Base-by-base conservation (phyloP, 208 protist genomes). In the Leishmania aethiopica region DNA sequence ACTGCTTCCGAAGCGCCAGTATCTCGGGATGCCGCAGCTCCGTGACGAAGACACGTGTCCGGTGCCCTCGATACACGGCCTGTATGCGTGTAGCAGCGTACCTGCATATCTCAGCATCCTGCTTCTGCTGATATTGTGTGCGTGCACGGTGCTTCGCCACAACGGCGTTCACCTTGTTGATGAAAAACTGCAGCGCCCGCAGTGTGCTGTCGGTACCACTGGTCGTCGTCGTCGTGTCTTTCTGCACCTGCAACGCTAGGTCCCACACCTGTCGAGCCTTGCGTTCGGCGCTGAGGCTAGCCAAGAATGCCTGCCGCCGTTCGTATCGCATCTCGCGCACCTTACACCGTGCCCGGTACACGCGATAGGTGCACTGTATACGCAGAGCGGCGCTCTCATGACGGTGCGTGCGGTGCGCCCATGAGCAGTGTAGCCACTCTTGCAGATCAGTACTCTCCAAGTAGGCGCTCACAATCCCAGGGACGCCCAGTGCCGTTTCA, bases 351-450 rank as follows among this genome's bases (percentile, higher is more conserved):
- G 95, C 90, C 13, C 83, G 47, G 81, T 95, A 91, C 19, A 76
- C 81, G 8, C 95, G 92, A 79, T 91, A 98, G 2, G 93, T 92
- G 53, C 91, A 89, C 77, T 96, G 93, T 79, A 98, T 96, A 32
- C 77, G 79, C 13, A 97, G 81, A 28, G 95, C 95, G 13, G 95
- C 95, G 60, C 89, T 90, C 80, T 98, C 95, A 80, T 98, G 95
- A 8, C 88, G 86, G 76, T 96, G 91, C 1, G 92, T 96, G 88
- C 89, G 89, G 73, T 90, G 79, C n/a, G 74, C 64, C 93, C 95
- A 96, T 47, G 84, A 78, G 17, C 75, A 64, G 37, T 95, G 78
- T 32, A 98, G 79, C 93, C 95, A 98, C 0, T 89, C 64, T 55
- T 93, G 92, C 32, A 96, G 69, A 53, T 80, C 87, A 15, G 64